Evolutionary conservation across 2,329 filamentous ascomycete species (phyloP).

Genomic region (Zymoseptoria crescenta): DNA sequence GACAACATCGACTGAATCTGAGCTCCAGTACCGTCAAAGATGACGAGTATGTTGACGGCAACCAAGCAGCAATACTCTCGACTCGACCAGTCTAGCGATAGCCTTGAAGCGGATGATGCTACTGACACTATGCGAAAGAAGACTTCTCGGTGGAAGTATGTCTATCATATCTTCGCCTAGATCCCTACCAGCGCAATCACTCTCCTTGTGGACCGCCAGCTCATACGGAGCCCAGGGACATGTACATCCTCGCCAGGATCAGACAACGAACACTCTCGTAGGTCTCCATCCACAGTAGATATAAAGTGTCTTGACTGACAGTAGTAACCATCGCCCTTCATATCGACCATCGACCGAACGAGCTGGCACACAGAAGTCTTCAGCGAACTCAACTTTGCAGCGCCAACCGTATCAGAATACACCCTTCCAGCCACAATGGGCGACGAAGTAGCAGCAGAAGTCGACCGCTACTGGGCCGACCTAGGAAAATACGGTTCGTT

Average conservation of each 20-base stretch:
- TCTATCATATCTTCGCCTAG: not conserved
- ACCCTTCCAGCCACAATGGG: not conserved
- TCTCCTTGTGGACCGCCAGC: not conserved
- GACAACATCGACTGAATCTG: not conserved
- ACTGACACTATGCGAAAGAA: not conserved
- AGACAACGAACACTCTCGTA: not conserved
- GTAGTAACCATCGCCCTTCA: not conserved
- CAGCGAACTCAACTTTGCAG: not conserved
- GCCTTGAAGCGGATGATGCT: not conserved
- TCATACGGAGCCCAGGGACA: not conserved
- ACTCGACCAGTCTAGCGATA: not conserved
- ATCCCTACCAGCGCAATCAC: not conserved
- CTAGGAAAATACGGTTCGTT: not conserved
- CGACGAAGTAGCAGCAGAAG: not conserved
- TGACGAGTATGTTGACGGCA: not conserved
- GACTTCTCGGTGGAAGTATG: not conserved
- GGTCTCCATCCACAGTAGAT: not conserved
- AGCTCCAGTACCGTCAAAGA: not conserved
- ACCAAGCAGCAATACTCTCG: not conserved
- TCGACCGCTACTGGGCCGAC: not conserved
- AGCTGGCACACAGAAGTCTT: not conserved
- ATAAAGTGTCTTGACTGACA: not conserved
- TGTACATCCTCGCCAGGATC: not conserved
- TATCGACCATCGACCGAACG: not conserved
- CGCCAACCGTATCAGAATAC: not conserved